Evolutionary conservation across 768 basidiomycete species (phyloP), one percentile per base, ranked within the genome.

Genomic region (Tricholoma sp.): DNA sequence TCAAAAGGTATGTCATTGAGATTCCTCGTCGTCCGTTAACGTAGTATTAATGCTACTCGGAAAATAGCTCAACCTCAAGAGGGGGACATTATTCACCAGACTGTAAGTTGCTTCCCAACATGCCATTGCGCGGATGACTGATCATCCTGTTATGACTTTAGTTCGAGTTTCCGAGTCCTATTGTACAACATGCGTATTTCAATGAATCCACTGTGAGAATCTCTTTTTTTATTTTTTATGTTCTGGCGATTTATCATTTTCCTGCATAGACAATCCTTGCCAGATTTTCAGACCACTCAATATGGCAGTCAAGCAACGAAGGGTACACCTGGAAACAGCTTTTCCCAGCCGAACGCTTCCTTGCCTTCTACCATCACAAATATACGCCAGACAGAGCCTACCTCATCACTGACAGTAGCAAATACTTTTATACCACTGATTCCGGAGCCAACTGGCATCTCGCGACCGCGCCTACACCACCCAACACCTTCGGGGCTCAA

Each of bases 301-400:
- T 98, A 53, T 98, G 93, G 93, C 94, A 98, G 74, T 97, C 94
- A 1, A 84, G 83, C 63, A 98, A 94, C 66, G 95, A 99, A 70
- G 97, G 96, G 1, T 94, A 92, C 70, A 85, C 85, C 0, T 99
- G 96, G 95, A 78, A 79, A 42, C 85, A 84, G 57, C 77, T 86
- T 12, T 73, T 68, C 65, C 78, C 82, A 0, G 76, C 74, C 1
- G 76, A 86, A 57, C 80, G 77, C 13, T 89, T 98, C 75, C 72
- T 97, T 34, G 85, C 80, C 0, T 89, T 98, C 71, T 89, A 89
- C 63, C 90, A 95, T 74, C 96, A 99, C 75, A 73, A 79, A 32
- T 89, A 88, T 73, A 70, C 82, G 17, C 61, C 78, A 49, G 91
- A 91, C 58, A 89, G 95, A 10, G 96, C 94, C 2, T 98, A 91